phyloP scores from a whole-genome alignment of 2,329 filamentous ascomycete genomes.

The Botrytis galanthina region DNA sequence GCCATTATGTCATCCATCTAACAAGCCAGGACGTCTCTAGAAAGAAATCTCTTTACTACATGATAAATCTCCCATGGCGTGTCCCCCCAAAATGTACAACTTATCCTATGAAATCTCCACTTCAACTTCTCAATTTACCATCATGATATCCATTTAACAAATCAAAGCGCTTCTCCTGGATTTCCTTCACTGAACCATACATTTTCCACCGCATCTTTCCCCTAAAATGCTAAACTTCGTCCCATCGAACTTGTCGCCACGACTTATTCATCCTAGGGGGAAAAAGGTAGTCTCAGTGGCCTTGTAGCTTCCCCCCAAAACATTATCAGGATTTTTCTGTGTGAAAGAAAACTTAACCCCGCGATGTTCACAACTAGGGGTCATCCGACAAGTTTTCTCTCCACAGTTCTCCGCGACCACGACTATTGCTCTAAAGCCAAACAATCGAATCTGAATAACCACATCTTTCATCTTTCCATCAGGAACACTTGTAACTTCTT shows the following conservation, averaged over 20 bases:
- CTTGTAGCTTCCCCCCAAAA: neutral
- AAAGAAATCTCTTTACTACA: neutral
- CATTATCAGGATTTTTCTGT: neutral
- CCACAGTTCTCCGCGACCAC: neutral
- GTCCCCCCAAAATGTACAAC: neutral
- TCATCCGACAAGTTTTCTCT: neutral
- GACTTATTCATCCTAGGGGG: accelerated
- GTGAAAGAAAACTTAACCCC: neutral
- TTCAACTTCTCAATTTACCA: neutral
- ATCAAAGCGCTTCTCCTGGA: neutral
- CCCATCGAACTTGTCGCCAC: neutral
- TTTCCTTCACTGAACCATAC: neutral
- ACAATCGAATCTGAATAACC: neutral
- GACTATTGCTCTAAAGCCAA: neutral
- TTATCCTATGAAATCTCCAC: neutral
- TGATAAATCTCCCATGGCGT: neutral
- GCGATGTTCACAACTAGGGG: neutral
- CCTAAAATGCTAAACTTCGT: neutral
- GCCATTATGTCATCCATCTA: neutral
- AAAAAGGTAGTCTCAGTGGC: neutral
- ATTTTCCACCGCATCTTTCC: neutral
- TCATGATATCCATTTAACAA: neutral
- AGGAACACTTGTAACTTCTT: neutral
- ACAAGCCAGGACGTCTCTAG: neutral
- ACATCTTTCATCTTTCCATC: neutral